Evolutionary conservation across 148 eudicot species (phyloP), one percentile per base, ranked within the genome.

Genomic region (Nepenthes mirabilis): DNA sequence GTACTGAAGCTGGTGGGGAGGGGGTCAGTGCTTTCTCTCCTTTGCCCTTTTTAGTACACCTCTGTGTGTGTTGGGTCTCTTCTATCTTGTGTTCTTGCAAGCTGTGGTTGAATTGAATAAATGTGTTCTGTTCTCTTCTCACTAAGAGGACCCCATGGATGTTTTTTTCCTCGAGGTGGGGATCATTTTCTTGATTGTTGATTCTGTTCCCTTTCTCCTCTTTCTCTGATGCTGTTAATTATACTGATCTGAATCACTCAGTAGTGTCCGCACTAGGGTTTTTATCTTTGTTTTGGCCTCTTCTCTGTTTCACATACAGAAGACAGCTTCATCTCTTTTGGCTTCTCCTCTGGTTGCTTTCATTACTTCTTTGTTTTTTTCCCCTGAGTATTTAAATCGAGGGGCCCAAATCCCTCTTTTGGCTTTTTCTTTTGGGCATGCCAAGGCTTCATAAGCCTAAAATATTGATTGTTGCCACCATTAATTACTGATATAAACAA

Each of bases 311-410:
- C 60, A 70, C 47, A 58, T 64, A 56, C 74, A 58, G 43, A 66
- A 50, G 74, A 70, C 72, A 69, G 57, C 63, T 57, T 63, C 14
- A 65, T 51, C 60, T 62, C 65, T 53, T 64, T 71, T 71, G 70
- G 73, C 63, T 61, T 56, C 49, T 60, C 49, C 59, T 43, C 12
- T 33, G 53, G 65, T 65, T 64, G 63, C 68, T 64, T 70, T 64
- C 62, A 23, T 49, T 57, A 35, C 34, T 43, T 57, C 58, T 34
- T 34, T 34, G 59, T 6, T 34, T 10, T 34, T 55, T 12, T 58
- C 65, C 49, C 47, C 47, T 68, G 58, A 37, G 68, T 37, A 67
- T 37, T 49, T 45, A 37, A 48, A 66, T 53, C 37, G 36, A 58
- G 60, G 65, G 66, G 47, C 52, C 69, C 66, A 68, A 47, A 48